Base-by-base conservation (phyloP, 352 stramenopile genomes). In the Phytophthora quininea region DNA sequence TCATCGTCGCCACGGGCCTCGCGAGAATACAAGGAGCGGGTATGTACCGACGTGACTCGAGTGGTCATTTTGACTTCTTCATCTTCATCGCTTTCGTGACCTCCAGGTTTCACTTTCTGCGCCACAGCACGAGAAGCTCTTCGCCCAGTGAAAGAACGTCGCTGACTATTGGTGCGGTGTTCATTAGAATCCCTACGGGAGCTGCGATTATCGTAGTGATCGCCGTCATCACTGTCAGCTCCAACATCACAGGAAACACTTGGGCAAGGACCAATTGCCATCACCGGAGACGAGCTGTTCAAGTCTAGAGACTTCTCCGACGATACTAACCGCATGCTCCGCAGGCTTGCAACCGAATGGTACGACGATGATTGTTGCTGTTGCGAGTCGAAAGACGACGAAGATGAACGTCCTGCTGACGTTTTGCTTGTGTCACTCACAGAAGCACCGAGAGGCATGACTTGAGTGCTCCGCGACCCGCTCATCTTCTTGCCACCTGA, bases 401-500 rank as follows among this genome's bases (percentile, higher is more conserved):
- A 66, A 30, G 68, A 66, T 27, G 37, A 33, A 6, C 59, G 56
- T 30, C 54, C 35, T 6, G 35, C 11, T 10, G 49, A 54, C 1
- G 50, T 55, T 14, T 54, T 65, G 54, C 27, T 66, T 1, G 14
- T 58, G 24, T 70, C 66, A 54, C 27, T 64, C 1, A 53, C 54
- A 12, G 38, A 54, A 32, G 42, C 37, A 12, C 62, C 50, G 40
- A 89, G 67, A 0, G 80, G 82, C 74, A 86, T 84, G 14, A 89
- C 78, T 55, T 91, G 82, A 1, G 80, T 91, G 65, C 74, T 89
- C 27, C 82, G 74, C 37, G 79, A 89, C 12, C 59, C 48, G n/a
- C 59, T 75, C 4, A 89, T 73, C 14, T 80, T 78, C 65, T 82
- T 82, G 10, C 69, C 67, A 27, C 59, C 57, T 0, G 74, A 79